These are phyloP conservation scores for Claviceps sp. DNA, from an alignment of 2,329 filamentous ascomycete species.

Conservation along the genomic window DNA sequence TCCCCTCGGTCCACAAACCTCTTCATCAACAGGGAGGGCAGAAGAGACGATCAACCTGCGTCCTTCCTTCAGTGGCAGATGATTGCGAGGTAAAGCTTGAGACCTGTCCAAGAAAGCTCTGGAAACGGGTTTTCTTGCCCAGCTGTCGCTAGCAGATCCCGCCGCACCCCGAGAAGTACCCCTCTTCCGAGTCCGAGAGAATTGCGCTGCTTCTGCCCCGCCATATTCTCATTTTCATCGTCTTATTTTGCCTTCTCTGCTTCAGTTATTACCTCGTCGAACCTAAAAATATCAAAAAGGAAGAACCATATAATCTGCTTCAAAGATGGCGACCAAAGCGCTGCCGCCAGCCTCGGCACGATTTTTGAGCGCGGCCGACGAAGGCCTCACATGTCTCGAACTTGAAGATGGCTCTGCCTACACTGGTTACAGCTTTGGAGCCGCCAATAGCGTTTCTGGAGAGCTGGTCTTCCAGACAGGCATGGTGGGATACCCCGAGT, in stretches of 20 bases:
- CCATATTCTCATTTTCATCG: conserved; percentile 4
- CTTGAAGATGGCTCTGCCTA: conserved; percentile 83
- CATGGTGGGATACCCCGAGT: conserved; percentile 98
- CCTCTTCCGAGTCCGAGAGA: not conserved
- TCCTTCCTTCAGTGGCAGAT: conserved; percentile 19
- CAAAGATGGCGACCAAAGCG: conserved; percentile 22
- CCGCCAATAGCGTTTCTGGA: conserved; percentile 83
- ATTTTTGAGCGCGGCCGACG: conserved; percentile 36
- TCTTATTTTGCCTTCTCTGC: not conserved
- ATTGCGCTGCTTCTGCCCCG: conserved; percentile 17
- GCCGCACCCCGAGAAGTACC: conserved; percentile 11
- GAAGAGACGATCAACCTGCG: conserved; percentile 2
- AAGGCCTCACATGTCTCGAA: conserved; percentile 70
- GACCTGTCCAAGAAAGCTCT: conserved; percentile 23
- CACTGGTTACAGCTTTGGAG: conserved; percentile 94
- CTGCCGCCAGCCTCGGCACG: conserved; percentile 47
- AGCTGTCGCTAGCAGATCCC: conserved; percentile 20
- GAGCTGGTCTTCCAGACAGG: conserved; percentile 99
- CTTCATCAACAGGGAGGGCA: conserved; percentile 2
- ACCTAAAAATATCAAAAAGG: not conserved
- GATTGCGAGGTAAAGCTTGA: conserved; percentile 24
- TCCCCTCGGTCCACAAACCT: conserved; percentile 7
- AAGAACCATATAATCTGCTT: not conserved
- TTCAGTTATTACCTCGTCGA: not conserved
- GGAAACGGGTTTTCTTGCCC: conserved; percentile 24